Evolutionary conservation across 352 stramenopile genomes (phyloP).

Genomic region (Phytophthora foliorum): DNA sequence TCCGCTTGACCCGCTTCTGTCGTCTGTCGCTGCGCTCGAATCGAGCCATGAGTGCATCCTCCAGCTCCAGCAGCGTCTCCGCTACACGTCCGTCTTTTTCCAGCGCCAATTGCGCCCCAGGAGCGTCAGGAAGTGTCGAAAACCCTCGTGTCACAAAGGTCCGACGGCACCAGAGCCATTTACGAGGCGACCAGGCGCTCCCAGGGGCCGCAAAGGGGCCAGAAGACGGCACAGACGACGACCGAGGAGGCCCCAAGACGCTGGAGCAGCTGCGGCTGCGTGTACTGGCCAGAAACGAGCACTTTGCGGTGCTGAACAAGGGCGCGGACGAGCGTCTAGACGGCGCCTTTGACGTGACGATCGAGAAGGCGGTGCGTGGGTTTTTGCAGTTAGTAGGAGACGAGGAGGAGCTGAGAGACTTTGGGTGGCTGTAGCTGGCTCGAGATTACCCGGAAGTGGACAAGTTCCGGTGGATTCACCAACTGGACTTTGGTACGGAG

Average conservation of each 20-base stretch:
- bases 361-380: conserved; percentile 84
- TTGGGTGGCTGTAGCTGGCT: conserved; percentile 49
- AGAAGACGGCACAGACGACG: conserved; percentile 14
- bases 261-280: conserved; percentile 67
- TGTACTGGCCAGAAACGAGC: conserved; percentile 52
- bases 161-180: conserved; percentile 62
- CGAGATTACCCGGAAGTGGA: conserved; percentile 77
- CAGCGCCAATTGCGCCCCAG: background rate
- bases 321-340: conserved; percentile 86
- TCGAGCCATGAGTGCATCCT: conserved; percentile 20
- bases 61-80: conserved; percentile 11
- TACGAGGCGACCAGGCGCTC: conserved; percentile 36
- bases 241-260: conserved; percentile 63
- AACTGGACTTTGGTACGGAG: conserved; percentile 86
- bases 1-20: conserved; percentile 24
- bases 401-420: background rate
- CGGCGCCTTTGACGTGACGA: conserved; percentile 88
- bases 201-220: background rate
- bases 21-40: conserved; percentile 12
- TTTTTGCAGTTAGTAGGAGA: background rate
- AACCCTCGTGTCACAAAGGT: conserved; percentile 28
- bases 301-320: conserved; percentile 88
- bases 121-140: conserved; percentile 6
- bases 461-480: conserved; percentile 92
- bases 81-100: conserved; percentile 6